Percentiles rank a stretch among this genome's conserved stretches.
Conservation (phyloP, 2,329 filamentous ascomycete species). For the Pyricularia pennisetigena region DNA sequence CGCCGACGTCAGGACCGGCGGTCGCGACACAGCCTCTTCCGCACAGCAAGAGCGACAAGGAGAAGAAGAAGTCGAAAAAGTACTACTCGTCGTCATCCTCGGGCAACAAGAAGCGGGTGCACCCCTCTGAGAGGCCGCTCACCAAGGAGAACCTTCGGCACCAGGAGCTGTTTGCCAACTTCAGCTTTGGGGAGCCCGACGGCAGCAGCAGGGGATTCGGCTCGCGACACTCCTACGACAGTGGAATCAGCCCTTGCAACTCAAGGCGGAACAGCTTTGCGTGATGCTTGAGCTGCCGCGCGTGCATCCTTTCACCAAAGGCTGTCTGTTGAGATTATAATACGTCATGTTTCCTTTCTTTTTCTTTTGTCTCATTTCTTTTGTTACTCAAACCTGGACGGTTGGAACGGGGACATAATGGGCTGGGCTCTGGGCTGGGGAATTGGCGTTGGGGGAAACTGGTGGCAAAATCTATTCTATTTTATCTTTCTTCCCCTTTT, state of each 20-base stretch:
- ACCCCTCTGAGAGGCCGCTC: constrained; percentile 34
- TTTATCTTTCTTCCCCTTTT: neutral
- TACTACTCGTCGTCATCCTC: neutral
- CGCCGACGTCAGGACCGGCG: neutral
- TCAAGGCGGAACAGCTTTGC: constrained; percentile 26
- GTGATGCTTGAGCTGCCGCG: no score
- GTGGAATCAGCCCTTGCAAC: constrained; percentile 33
- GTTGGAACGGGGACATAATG: neutral
- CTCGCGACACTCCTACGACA: constrained; percentile 11
- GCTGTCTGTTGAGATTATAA: neutral
- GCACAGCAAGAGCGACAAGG: constrained; percentile 1
- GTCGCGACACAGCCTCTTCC: neutral
- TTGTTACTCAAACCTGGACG: neutral
- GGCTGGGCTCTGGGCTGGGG: neutral
- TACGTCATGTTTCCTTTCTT: neutral
- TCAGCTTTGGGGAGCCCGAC: constrained; percentile 30
- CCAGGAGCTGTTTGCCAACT: constrained; percentile 35
- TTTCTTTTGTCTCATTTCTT: neutral
- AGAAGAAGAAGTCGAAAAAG: neutral
- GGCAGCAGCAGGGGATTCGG: constrained; percentile 6
- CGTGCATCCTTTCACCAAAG: no score
- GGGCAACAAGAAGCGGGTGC: constrained; percentile 11
- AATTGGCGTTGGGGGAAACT: neutral
- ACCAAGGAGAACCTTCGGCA: constrained; percentile 34
- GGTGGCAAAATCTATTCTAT: neutral